Evolutionary conservation across 1,284 basidiomycete genomes (phyloP), one percentile per base, ranked within the genome.

Genomic region (Fistulina hepatica): DNA sequence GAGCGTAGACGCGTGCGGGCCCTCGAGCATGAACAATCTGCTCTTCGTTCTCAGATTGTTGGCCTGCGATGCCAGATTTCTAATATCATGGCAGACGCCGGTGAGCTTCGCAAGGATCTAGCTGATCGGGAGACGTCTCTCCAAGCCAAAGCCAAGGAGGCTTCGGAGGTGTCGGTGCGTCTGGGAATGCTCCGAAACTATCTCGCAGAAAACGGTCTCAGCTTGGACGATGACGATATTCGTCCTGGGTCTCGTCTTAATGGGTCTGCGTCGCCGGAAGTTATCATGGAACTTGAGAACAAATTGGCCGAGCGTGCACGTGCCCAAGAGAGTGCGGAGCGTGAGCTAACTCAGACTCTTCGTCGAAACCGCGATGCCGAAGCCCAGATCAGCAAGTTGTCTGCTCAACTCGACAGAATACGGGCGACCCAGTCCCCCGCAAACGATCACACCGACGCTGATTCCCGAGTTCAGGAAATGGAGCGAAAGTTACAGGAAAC

Each of bases 151-250:
- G 55, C 67, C 36, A 78, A 80, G 53, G 74, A 82, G 32, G 69
- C 77, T 2, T 70, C 82, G 4, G 85, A 91, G 41, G 67, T 79
- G 1, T 76, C 76, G 44, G 67, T 93, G 44, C 85, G 88, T 47
- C 64, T 88, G 44, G 73, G 71, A 23, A 81, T 91, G 64, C 67
- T 98, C 44, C 79, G 89, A 40, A 85, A 79, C 52, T 81, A 95
- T 53, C 73, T 97, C 37, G 76, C 80, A 28, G 95, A 98, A 52
- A 83, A 90, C 51, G 92, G 90, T 7, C 71, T 95, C 36, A 69
- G 69, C 21, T 61, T 82, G 19, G 80, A 84, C 44, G 82, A 86
- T 25, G 76, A 77, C 26, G 76, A 81, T 34, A 53, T 80, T 33
- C 56, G 63, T 11, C 56, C 69, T 7, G 61, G 59, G 13, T 62